Percentiles rank a stretch among this genome's conserved stretches.
Conservation (phyloP, 176 grass and related monocot species). For the Rhynchospora pubera region DNA sequence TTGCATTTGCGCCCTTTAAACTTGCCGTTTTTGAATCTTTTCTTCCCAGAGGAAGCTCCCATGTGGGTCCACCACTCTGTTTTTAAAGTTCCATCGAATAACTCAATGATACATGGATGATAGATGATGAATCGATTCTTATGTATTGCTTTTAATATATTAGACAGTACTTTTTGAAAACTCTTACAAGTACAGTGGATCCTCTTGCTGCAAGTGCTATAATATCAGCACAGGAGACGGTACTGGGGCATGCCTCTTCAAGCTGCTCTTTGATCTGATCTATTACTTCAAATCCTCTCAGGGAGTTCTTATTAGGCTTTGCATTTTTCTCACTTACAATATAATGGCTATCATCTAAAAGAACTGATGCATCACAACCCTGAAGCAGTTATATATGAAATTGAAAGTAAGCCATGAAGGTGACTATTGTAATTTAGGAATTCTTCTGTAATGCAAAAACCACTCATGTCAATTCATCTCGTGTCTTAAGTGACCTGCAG, state of each 20-base stretch:
- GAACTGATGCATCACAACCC: conserved; percentile 69
- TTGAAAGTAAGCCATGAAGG: not conserved
- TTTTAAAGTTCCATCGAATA: not conserved
- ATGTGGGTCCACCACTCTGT: conserved; percentile 69
- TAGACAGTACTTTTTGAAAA: not conserved
- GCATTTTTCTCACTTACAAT: conserved; percentile 55
- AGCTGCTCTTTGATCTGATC: conserved; percentile 69
- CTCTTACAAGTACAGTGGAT: conserved; percentile 53
- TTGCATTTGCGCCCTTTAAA: conserved; percentile 71
- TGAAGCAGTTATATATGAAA: conserved; percentile 32
- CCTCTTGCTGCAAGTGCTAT: conserved; percentile 63
- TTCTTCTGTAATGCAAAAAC: not conserved
- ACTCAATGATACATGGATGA: not conserved
- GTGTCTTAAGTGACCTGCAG: not conserved
- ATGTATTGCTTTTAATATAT: not conserved
- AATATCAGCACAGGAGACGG: conserved; percentile 65
- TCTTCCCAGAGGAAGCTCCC: conserved; percentile 82
- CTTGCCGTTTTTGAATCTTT: conserved; percentile 72
- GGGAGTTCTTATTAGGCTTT: conserved; percentile 59
- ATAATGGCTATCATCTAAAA: conserved; percentile 52
- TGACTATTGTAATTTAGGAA: not conserved
- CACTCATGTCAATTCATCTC: not conserved
- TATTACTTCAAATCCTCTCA: conserved; percentile 78
- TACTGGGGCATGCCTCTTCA: conserved; percentile 69
- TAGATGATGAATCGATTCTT: not conserved